These are phyloP conservation scores for Podaxis sp. DNA, from an alignment of 768 basidiomycete species.

Conservation along the genomic window DNA sequence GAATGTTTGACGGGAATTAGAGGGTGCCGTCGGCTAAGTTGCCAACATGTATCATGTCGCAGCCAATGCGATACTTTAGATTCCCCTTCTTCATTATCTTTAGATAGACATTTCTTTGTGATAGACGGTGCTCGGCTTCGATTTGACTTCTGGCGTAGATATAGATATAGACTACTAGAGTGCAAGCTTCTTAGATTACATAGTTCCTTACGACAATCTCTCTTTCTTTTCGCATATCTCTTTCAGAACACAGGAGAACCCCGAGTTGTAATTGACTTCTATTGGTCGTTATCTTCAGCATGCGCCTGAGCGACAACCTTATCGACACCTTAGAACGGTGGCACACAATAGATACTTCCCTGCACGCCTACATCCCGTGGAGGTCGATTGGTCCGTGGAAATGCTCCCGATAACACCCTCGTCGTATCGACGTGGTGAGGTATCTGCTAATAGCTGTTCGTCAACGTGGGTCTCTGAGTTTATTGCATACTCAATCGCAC, in stretches of 20 bases:
- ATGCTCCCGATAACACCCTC: background rate
- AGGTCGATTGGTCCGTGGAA: background rate
- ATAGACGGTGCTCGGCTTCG: background rate
- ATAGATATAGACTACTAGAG: background rate
- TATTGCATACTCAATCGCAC: background rate
- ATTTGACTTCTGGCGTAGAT: background rate
- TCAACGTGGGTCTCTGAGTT: background rate
- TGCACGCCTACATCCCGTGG: background rate
- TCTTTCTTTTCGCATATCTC: background rate
- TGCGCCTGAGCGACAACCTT: background rate
- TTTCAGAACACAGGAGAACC: background rate
- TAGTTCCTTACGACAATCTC: background rate
- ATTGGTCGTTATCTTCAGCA: background rate
- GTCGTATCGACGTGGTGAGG: too few relatives aligned
- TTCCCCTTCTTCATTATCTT: background rate
- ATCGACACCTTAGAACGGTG: background rate
- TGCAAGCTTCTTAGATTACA: background rate
- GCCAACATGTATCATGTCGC: background rate
- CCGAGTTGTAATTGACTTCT: background rate
- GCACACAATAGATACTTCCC: background rate
- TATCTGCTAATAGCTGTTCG: background rate
- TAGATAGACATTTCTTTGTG: background rate
- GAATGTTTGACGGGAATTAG: background rate
- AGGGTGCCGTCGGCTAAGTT: background rate
- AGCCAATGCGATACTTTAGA: background rate